A percentile compares a stretch with the other conserved stretches of the same genome.
Evolutionary conservation across 768 basidiomycete genomes (phyloP).

Genomic region (Porphyrellus cyaneotinctus): DNA sequence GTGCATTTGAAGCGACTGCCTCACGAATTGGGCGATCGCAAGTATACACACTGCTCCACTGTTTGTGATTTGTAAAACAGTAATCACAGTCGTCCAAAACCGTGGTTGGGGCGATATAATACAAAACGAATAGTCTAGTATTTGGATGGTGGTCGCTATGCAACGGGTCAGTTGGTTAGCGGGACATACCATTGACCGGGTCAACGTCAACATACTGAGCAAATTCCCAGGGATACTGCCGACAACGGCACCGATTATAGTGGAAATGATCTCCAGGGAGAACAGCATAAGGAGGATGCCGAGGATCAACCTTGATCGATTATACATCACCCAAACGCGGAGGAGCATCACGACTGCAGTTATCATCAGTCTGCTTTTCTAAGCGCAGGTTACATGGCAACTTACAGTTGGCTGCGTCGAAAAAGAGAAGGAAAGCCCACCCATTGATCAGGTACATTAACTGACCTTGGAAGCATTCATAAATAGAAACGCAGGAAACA

Average conservation of each 20-base stretch:
- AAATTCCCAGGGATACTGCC: background rate
- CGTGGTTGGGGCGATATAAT: background rate
- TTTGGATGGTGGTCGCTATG: background rate
- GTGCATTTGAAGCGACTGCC: background rate
- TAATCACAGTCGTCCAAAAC: background rate
- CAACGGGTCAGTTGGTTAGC: background rate
- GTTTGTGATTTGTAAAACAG: background rate
- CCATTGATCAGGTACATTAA: background rate
- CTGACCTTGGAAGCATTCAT: background rate
- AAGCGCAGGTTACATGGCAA: background rate
- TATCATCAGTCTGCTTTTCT: background rate
- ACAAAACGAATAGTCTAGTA: background rate
- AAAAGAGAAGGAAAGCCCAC: background rate
- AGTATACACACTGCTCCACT: background rate
- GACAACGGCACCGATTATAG: background rate
- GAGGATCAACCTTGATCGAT: too few species aligned
- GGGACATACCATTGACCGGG: background rate
- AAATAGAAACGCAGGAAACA: background rate
- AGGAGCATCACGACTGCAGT: slow-evolving; percentile 2
- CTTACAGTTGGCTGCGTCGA: slow-evolving; percentile 5
- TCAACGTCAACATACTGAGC: background rate
- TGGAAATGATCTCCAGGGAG: background rate
- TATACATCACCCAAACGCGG: background rate
- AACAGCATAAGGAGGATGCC: background rate
- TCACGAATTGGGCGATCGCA: background rate